Conservation (phyloP, 2,329 filamentous ascomycete genomes). For the Coniochaeta hoffmannii region DNA sequence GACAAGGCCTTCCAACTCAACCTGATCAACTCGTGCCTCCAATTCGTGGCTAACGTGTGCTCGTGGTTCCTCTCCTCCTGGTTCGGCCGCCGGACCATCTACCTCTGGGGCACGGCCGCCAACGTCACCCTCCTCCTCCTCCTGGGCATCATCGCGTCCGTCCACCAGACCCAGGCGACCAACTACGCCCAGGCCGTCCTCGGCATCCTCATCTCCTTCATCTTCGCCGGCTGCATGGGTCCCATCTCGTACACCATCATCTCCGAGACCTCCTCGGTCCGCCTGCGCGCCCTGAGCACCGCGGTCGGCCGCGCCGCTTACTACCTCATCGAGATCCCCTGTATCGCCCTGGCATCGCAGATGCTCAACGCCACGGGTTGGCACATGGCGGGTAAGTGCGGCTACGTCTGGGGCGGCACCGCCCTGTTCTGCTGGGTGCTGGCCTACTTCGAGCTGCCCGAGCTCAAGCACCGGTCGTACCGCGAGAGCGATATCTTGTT, state of each 20-base stretch:
- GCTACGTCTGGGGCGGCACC: slow-evolving; percentile 33
- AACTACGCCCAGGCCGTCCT: slow-evolving; percentile 13
- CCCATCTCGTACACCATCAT: slow-evolving; percentile 39
- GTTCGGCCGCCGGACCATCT: slow-evolving; percentile 32
- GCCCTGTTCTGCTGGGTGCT: slow-evolving; percentile 20
- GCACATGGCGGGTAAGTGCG: slow-evolving; percentile 33
- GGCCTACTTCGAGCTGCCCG: slow-evolving; percentile 30
- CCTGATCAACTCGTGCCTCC: slow-evolving; percentile 10
- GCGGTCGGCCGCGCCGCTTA: slow-evolving; percentile 35
- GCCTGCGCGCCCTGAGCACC: slow-evolving; percentile 37
- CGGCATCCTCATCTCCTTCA: slow-evolving; percentile 24
- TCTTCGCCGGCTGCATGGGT: slow-evolving; percentile 29
- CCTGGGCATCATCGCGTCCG: not conserved
- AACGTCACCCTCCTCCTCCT: slow-evolving; percentile 5
- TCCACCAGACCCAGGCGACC: not conserved
- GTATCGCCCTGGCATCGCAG: slow-evolving; percentile 29
- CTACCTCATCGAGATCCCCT: slow-evolving; percentile 35
- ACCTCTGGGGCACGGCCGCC: slow-evolving; percentile 23
- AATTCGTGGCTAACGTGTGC: slow-evolving; percentile 5
- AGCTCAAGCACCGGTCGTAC: slow-evolving; percentile 27
- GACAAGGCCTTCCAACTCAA: slow-evolving; percentile 7
- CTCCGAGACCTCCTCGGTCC: slow-evolving; percentile 37
- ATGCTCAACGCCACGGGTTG: slow-evolving; percentile 25
- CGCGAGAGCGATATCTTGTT: slow-evolving; percentile 38
- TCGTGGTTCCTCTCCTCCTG: slow-evolving; percentile 30